Conservation (phyloP, 2,329 filamentous ascomycete species). For the Arthrinium puccinioides region DNA sequence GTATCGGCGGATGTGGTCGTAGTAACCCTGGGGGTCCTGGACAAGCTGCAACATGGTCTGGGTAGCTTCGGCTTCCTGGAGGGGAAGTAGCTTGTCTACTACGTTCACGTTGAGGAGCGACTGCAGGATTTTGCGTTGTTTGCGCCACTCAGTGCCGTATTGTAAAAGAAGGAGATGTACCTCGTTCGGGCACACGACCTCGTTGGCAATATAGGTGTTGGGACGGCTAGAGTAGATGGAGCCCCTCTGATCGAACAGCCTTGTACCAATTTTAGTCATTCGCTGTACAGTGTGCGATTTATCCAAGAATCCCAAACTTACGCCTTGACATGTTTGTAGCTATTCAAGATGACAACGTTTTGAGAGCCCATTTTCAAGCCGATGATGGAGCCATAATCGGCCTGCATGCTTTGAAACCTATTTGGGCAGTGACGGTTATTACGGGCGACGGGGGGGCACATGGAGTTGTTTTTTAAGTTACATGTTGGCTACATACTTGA, state of each 20-base stretch:
- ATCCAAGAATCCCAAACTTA: too few species aligned
- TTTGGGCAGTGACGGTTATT: neutral
- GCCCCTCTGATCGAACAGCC: conserved; percentile 12
- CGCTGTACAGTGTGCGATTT: too few species aligned
- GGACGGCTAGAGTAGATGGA: conserved; percentile 15
- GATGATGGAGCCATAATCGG: conserved; percentile 3
- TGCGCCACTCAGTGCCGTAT: conserved; percentile 13
- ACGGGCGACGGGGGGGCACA: conserved; percentile 9
- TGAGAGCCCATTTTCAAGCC: conserved; percentile 3
- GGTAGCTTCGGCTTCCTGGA: conserved; percentile 13
- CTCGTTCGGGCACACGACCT: conserved; percentile 11
- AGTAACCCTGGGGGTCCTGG: conserved; percentile 6
- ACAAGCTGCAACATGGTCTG: conserved; percentile 15
- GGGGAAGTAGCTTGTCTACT: conserved; percentile 6
- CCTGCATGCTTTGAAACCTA: neutral
- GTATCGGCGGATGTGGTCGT: conserved; percentile 9
- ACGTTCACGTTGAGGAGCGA: conserved; percentile 12
- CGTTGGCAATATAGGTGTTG: conserved; percentile 4
- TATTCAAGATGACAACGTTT: conserved; percentile 2
- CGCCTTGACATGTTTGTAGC: conserved; percentile 3
- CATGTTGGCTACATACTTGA: conserved; percentile 12
- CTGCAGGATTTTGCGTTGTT: conserved; percentile 10
- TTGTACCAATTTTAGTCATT: neutral
- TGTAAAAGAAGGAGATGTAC: conserved; percentile 10
- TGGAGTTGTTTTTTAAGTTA: too few species aligned